Base-by-base conservation (phyloP, 2,329 filamentous ascomycete species). In the Didymella exigua region DNA sequence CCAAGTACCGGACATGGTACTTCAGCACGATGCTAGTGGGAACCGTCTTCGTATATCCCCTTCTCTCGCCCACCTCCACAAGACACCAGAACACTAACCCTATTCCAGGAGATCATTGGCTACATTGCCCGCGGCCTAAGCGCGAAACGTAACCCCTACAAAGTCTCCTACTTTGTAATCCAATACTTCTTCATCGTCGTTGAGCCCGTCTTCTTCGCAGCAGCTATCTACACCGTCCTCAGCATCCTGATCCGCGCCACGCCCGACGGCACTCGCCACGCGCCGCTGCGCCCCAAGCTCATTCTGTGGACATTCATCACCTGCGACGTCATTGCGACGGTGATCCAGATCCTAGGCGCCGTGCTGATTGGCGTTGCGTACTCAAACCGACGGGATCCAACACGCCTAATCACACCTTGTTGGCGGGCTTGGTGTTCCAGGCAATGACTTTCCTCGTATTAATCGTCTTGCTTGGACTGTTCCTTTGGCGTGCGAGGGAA, bases 101-200 rank as follows among this genome's bases (percentile, higher is more conserved):
- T 75, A 10, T 21, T 8, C 40, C 19, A 65, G 60, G 63, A 71
- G n/a, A 65, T 72, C 10, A 77, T 74, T 0, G 75, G 79, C 7
- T 82, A 81, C 59, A 67, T 76, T 2, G 75, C 77, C 5, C 78
- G 78, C 54, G 73, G 77, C 6, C 71, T 82, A 11, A 60, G 51
- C 41, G 54, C 64, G 23, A 49, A 78, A 59, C 71, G 77, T 38
- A 76, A 84, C 56, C 83, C 83, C 0, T 85, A 84, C 67, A 75
- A 79, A 56, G 75, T 84, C 14, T 70, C 79, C 31, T 85, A 79
- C 74, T 86, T 85, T 60, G 81, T 86, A 33, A 71, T 83, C 40
- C 82, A 84, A 64, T 85, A 85, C 74, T 86, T 86, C 75, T 84
- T 84, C 75, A 84, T 86, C 67, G 83, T 86, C 56, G 81, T 81